Percentiles rank a stretch among this genome's conserved stretches.
These are phyloP conservation scores for Thamnidium elegans DNA, from an alignment of 192 early-diverging fungal genomes.

Conservation along the genomic window DNA sequence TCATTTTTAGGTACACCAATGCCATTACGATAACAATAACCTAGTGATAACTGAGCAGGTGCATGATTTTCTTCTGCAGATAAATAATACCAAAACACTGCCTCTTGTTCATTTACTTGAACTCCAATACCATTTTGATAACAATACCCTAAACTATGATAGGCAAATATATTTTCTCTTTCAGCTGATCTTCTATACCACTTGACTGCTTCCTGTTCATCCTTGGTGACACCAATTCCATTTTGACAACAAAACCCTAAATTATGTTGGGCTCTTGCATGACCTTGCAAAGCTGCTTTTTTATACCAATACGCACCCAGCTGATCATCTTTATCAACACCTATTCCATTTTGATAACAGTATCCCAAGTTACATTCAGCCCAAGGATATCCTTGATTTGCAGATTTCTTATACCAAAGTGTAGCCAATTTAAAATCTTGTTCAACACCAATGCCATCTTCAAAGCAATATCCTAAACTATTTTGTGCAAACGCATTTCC, in stretches of 20 bases:
- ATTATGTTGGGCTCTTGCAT: conserved; percentile 55
- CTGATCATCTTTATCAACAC: conserved; percentile 46
- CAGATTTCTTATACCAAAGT: conserved; percentile 52
- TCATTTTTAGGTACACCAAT: conserved; percentile 49
- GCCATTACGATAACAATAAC: conserved; percentile 60
- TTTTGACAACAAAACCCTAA: conserved; percentile 86
- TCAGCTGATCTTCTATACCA: conserved; percentile 49
- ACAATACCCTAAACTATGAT: conserved; percentile 54
- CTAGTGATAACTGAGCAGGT: conserved; percentile 52
- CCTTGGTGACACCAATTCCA: conserved; percentile 68
- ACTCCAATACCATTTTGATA: conserved; percentile 60
- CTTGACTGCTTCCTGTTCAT: conserved; percentile 48
- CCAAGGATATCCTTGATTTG: conserved; percentile 50
- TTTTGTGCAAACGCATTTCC: conserved; percentile 79
- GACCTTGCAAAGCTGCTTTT: conserved; percentile 54
- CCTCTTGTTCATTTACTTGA: conserved; percentile 43
- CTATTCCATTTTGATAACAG: conserved; percentile 68
- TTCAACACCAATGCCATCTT: conserved; percentile 67
- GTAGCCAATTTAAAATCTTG: conserved; percentile 55
- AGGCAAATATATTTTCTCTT: conserved; percentile 53
- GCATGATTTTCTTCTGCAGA: conserved; percentile 54
- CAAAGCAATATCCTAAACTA: conserved; percentile 76
- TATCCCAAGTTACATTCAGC: conserved; percentile 72
- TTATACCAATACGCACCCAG: conserved; percentile 59
- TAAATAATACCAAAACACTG: conserved; percentile 54